Percentiles rank a stretch among this genome's conserved stretches.
Evolutionary conservation across 140 eudicot species (phyloP).

Genomic region (Cichorium intybus): DNA sequence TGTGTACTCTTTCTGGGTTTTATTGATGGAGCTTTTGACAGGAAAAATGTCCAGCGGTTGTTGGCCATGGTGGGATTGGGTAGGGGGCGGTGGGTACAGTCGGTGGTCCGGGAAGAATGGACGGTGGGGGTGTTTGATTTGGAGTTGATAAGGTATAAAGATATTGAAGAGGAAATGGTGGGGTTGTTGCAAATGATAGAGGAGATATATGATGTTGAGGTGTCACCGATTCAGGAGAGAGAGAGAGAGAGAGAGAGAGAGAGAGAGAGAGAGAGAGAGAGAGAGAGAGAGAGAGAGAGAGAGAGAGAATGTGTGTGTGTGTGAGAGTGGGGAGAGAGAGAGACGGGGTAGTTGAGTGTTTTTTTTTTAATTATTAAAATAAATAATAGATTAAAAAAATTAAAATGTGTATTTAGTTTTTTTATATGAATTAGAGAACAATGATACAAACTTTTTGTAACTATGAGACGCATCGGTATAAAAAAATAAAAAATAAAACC

Average conservation of each 20-base stretch:
- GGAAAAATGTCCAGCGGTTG: slow-evolving; percentile 73
- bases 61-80: slow-evolving; percentile 55
- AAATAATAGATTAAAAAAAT: too few species aligned
- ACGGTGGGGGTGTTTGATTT: slow-evolving; percentile 95
- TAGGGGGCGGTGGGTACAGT: slow-evolving; percentile 90
- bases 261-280: too few species aligned
- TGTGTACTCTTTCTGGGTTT: slow-evolving; percentile 87
- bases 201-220: slow-evolving; percentile 75
- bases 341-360: too few species aligned
- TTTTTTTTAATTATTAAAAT: too few species aligned
- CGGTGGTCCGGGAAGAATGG: slow-evolving; percentile 98
- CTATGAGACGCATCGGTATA: too few species aligned
- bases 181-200: slow-evolving; percentile 92
- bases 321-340: too few species aligned
- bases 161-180: slow-evolving; percentile 97
- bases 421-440: too few species aligned
- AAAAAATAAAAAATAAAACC: too few species aligned
- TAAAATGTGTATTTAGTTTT: too few species aligned
- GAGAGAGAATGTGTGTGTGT: too few species aligned
- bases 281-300: too few species aligned
- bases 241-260: too few species aligned
- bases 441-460: background rate
- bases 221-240: slow-evolving; percentile 65
- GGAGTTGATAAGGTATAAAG: slow-evolving; percentile 91
- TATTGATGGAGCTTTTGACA: slow-evolving; percentile 69